Conservation (phyloP, 495 filamentous ascomycete species). For the Chaetomium tenue region DNA sequence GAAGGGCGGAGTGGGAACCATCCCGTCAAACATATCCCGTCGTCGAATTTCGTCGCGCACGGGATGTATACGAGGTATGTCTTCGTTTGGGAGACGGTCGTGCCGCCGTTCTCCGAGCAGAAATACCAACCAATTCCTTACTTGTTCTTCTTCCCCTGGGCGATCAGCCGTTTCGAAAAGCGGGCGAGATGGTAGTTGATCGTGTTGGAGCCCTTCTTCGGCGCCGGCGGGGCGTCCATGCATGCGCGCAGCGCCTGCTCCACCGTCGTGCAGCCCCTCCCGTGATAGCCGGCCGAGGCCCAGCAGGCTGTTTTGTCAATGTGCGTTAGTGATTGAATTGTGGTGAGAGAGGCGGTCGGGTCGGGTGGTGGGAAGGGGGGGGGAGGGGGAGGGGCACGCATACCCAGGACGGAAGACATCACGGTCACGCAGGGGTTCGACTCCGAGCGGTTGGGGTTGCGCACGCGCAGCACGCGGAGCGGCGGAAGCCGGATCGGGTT, state of each 20-base stretch:
- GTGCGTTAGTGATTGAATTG: too few species aligned
- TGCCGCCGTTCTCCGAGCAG: not conserved
- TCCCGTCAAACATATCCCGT: not conserved
- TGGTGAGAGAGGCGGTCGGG: too few species aligned
- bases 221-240: conserved; percentile 81
- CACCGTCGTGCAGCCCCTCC: conserved; percentile 71
- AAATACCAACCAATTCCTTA: conserved; percentile 34
- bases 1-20: too few species aligned
- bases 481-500: conserved; percentile 81
- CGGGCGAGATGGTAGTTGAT: conserved; percentile 94
- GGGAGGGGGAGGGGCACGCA: conserved; percentile 26
- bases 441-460: conserved; percentile 71
- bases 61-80: not conserved
- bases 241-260: conserved; percentile 82
- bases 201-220: conserved; percentile 68
- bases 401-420: conserved; percentile 91
- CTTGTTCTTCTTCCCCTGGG: conserved; percentile 66
- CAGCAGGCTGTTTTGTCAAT: conserved; percentile 68
- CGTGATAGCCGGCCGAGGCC: conserved; percentile 79
- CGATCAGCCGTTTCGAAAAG: conserved; percentile 77
- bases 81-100: not conserved
- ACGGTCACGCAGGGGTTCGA: conserved; percentile 76
- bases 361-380: too few species aligned
- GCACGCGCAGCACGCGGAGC: conserved; percentile 77
- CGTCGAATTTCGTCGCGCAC: not conserved